Base-by-base conservation (phyloP, 1,284 basidiomycete species). In the Tilletia walkeri region DNA sequence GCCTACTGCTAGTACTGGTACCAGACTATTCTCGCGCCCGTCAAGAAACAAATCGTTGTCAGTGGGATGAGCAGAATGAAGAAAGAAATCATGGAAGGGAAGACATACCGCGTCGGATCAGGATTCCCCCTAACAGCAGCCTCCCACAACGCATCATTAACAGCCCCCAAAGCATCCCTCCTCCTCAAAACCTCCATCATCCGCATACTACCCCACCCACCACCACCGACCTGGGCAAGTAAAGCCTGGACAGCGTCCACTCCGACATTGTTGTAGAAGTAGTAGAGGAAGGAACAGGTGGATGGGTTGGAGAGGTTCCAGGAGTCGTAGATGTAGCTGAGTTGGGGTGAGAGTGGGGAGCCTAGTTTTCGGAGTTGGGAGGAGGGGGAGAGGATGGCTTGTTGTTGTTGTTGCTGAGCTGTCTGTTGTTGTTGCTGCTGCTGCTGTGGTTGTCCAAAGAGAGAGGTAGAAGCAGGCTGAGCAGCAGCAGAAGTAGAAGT, bases 1-100 rank as follows among this genome's bases (percentile, higher is more conserved):
- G 2, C 82, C 82, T 10, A 82, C 73, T 2, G 81, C 82, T 0
- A 83, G 75, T 18, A 82, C 80, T 7, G 82, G 82, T 59, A 82
- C 79, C 20, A 82, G 72, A 18, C 50, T 53, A 18, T 20, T 20
- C 2, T 65, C 24, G 16, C 18, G 61, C 16, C 4, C n/a, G n/a
- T n/a, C n/a, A n/a, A n/a, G n/a, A n/a, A 65, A 20, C 12, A 30
- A 4, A 7, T 7, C 7, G 38, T 6, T 20, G 61, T 39, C 61
- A 65, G 38, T 41, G 9, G 1, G 7, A 12, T n/a, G 10, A 30
- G 16, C 61, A 41, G 61, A 20, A 20, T 2, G 12, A 65, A 18
- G 38, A 48, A n/a, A 34, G 38, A 6, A 3, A 47, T 45, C 24
- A 30, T 2, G 50, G 16, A 18, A 53, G 20, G 50, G 50, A 53